phyloP scores from a whole-genome alignment of 345 rosid species.

The Populus pruinosa region DNA sequence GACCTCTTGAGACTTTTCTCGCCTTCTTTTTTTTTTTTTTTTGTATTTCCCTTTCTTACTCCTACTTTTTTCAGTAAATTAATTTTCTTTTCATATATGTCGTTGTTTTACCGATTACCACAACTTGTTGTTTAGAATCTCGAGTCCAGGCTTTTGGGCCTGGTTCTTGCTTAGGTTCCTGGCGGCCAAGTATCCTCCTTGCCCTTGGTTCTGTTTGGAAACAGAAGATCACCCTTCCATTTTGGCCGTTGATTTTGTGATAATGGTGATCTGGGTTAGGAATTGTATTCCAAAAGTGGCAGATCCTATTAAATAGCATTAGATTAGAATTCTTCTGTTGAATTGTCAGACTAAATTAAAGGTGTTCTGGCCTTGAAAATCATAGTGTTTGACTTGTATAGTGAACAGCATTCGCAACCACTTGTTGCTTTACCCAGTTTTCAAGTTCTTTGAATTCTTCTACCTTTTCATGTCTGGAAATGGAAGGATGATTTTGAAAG shows the following conservation, averaged over 20 bases:
- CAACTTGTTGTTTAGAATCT: not conserved
- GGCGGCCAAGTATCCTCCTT: not conserved
- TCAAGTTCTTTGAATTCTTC: not conserved
- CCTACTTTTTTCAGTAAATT: not conserved
- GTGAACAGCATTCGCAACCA: not conserved
- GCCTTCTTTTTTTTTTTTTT: not conserved
- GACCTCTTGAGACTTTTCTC: too few relatives aligned
- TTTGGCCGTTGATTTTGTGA: not conserved
- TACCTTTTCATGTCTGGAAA: not conserved
- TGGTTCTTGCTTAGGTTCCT: not conserved
- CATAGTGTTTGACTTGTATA: constrained; percentile 15
- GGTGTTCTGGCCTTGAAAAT: constrained; percentile 20
- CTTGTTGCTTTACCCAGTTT: not conserved
- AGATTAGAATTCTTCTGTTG: constrained; percentile 8
- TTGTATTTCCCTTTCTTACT: not conserved
- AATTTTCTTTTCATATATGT: too few relatives aligned
- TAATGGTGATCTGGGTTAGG: constrained; percentile 6
- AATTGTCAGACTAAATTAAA: constrained; percentile 7
- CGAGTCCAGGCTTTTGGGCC: not conserved
- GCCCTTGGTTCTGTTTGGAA: not conserved
- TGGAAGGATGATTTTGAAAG: not conserved
- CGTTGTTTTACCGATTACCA: too few relatives aligned
- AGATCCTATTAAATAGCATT: not conserved
- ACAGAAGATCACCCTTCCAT: not conserved
- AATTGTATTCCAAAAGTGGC: constrained; percentile 10